Percentiles rank a stretch among this genome's conserved stretches.
Evolutionary conservation across 768 basidiomycete genomes (phyloP).

Genomic region (Kwoniella pini): DNA sequence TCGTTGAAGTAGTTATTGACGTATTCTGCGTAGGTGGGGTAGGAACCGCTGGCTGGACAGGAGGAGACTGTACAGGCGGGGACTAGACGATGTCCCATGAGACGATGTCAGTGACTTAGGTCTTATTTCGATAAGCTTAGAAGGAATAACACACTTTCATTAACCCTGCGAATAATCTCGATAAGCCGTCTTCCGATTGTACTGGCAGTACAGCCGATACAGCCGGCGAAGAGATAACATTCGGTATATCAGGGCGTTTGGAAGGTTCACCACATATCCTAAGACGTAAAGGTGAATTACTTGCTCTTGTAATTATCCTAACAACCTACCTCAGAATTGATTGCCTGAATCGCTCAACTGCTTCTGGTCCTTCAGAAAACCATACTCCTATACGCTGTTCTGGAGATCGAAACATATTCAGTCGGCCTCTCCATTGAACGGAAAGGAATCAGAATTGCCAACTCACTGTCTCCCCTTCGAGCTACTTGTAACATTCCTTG

Average conservation of each 20-base stretch:
- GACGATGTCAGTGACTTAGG: too few species aligned
- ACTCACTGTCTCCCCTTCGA: constrained; percentile 43
- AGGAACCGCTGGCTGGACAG: constrained; percentile 5
- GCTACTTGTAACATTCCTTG: constrained; percentile 39
- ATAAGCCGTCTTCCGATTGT: constrained; percentile 28
- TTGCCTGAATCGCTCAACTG: constrained; percentile 27
- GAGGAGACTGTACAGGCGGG: constrained; percentile 18
- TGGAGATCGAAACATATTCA: neutral
- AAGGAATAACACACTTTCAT: constrained; percentile 24
- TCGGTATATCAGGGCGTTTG: constrained; percentile 12
- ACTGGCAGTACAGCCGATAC: neutral
- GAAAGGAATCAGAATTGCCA: neutral
- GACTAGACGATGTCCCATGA: neutral
- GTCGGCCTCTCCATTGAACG: too few species aligned
- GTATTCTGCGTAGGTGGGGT: constrained; percentile 3
- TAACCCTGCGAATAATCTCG: constrained; percentile 38
- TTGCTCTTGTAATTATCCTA: neutral
- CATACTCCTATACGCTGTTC: constrained; percentile 33
- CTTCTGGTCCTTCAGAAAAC: constrained; percentile 37
- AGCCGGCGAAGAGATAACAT: constrained; percentile 11
- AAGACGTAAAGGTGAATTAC: neutral
- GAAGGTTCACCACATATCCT: constrained; percentile 45
- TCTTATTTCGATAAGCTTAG: too few species aligned
- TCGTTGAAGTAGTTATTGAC: constrained; percentile 1
- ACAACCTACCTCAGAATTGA: constrained; percentile 31